These are phyloP conservation scores for Talaromyces piceae DNA, from an alignment of 2,329 filamentous ascomycete species.

Conservation along the genomic window DNA sequence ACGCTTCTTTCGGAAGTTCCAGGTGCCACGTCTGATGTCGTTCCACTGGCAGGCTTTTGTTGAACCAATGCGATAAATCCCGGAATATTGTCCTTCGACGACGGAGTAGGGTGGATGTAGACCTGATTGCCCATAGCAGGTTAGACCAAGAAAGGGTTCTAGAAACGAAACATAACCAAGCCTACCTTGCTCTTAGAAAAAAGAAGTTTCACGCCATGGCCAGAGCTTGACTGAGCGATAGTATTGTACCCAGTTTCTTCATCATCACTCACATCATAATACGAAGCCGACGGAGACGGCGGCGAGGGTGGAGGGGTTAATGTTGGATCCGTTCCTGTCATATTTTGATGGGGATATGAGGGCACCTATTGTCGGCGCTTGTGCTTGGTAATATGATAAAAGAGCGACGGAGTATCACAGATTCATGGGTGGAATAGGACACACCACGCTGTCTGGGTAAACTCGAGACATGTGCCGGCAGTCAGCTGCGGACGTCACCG, in stretches of 20 bases:
- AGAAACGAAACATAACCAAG: conserved; percentile 2
- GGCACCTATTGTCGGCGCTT: no score
- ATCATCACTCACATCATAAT: conserved; percentile 94
- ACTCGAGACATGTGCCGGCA: background rate
- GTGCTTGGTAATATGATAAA: background rate
- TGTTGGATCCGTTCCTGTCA: conserved; percentile 25
- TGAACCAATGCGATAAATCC: conserved; percentile 91
- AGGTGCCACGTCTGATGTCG: conserved; percentile 26
- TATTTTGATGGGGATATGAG: conserved; percentile 14
- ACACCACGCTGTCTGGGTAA: background rate
- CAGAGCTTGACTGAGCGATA: conserved; percentile 69
- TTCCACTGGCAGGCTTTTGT: conserved; percentile 56
- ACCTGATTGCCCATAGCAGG: conserved; percentile 45
- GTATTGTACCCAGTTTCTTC: conserved; percentile 94
- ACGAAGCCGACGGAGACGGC: conserved; percentile 74
- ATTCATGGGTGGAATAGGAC: background rate
- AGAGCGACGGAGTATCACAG: background rate
- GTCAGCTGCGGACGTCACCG: conserved; percentile 12
- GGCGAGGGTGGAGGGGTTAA: conserved; percentile 35
- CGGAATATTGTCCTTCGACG: conserved; percentile 88
- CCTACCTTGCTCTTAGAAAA: conserved; percentile 92
- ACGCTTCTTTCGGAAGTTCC: conserved; percentile 37
- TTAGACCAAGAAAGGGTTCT: background rate
- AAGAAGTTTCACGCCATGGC: conserved; percentile 82
- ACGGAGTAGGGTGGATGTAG: conserved; percentile 90